Base-by-base conservation (phyloP, 768 basidiomycete genomes). In the Phylloporus rhodoxanthus region DNA sequence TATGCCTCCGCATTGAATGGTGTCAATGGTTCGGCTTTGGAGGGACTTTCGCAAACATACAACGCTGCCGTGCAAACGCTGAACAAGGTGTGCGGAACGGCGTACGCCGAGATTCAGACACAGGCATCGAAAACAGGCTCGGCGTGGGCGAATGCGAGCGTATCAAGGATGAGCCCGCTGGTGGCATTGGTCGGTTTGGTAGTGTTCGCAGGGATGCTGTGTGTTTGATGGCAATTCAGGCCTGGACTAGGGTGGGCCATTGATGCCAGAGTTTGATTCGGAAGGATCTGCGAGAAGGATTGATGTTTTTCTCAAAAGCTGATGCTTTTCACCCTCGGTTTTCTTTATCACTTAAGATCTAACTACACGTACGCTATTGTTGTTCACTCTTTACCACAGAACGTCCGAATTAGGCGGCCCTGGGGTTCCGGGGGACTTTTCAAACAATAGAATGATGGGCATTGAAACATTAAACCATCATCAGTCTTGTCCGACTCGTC, bases 21-120 rank as follows among this genome's bases (percentile, higher is more conserved):
- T 32, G 21, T 61, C 9, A 61, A 64, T 68, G 66, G 55, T 45
- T 66, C 59, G 41, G 61, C 52, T 43, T 54, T 73, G 25, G 57
- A 52, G 4, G 73, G 67, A 30, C 69, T 86, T 45, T 52, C 68
- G 52, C 48, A 67, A 47, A 77, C 80, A 26, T 87, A 85, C 63
- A 61, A 63, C 23, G 28, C 51, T 4, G 82, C 80, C 1, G 79
- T 75, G 11, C 65, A 66, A 32, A 52, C 72, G 46, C 72, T 80
- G 45, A 71, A 75, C 34, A 57, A 58, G 6, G 68, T 68, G 46
- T 87, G 85, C 53, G 84, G 85, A 11, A 42, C 66, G 11, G 61
- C 64, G n/a, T 84, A 75, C 48, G 79, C 75, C 13, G 45, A 51
- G 40, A 29, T 21, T 26, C 26, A 26, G 3, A 48, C 51, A 20